Conservation (phyloP, 371 early-diverging fungal species). For the Actinomucor elegans region DNA sequence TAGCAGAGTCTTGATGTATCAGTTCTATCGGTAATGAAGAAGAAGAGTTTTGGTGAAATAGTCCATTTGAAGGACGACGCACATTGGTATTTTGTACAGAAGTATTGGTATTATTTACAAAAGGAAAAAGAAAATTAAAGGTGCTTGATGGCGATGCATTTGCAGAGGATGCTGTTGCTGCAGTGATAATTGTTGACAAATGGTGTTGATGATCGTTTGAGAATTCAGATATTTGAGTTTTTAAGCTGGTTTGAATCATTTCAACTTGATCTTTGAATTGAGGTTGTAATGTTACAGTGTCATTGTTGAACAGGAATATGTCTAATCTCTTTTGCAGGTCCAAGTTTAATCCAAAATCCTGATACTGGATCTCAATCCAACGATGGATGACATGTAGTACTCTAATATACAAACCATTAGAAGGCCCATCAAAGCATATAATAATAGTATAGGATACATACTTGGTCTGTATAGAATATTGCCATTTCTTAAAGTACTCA, state of each 20-base stretch:
- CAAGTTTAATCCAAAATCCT: constrained; percentile 53
- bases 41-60: neutral
- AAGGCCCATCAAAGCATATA: neutral
- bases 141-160: neutral
- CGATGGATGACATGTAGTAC: constrained; percentile 59
- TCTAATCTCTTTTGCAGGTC: constrained; percentile 19
- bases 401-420: constrained; percentile 24
- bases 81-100: neutral
- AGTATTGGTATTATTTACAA: neutral
- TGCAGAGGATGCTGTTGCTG: neutral
- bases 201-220: constrained; percentile 3
- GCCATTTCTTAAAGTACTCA: constrained; percentile 56
- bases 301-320: constrained; percentile 11
- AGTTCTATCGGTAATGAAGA: neutral
- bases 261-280: constrained; percentile 8
- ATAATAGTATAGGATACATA: constrained; percentile 14
- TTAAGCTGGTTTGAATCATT: neutral
- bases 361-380: constrained; percentile 62
- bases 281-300: neutral
- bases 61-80: constrained; percentile 3
- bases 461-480: constrained; percentile 55
- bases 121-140: neutral
- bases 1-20: neutral
- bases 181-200: neutral
- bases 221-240: neutral